phyloP scores from a whole-genome alignment of 2,329 filamentous ascomycete genomes.

The Colletotrichum tofieldiae region DNA sequence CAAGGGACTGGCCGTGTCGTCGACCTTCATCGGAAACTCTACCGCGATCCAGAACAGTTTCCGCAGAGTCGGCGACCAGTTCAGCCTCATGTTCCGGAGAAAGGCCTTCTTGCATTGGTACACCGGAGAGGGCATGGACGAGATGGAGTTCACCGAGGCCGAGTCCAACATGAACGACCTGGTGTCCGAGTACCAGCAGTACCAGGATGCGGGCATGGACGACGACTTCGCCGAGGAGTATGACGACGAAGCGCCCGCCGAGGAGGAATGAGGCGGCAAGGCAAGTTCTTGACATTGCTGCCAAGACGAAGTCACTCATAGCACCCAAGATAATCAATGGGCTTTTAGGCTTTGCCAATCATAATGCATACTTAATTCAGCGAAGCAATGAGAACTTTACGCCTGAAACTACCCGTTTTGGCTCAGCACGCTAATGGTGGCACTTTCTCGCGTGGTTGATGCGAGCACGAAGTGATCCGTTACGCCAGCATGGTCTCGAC shows the following conservation, averaged over 20 bases:
- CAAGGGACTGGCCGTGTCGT: conserved; percentile 97
- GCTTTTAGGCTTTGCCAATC: not conserved
- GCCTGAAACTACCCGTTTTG: not conserved
- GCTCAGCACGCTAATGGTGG: not conserved
- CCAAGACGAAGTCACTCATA: not conserved
- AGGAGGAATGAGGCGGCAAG: conserved; percentile 50
- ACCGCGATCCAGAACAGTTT: conserved; percentile 99
- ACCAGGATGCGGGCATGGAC: conserved; percentile 97
- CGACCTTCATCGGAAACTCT: conserved; percentile 99
- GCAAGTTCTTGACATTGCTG: not conserved
- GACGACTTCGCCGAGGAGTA: conserved; percentile 94
- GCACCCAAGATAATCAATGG: not conserved
- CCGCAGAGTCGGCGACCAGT: conserved; percentile 99
- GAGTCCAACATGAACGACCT: conserved; percentile 99
- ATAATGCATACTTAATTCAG: not conserved
- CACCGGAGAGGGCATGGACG: conserved; percentile 99
- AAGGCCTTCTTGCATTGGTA: conserved; percentile 99
- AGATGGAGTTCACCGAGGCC: conserved; percentile 99
- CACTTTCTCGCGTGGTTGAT: not conserved
- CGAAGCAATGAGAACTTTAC: not conserved
- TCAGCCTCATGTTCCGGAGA: conserved; percentile 99
- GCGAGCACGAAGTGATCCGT: not conserved
- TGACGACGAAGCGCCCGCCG: conserved; percentile 85
- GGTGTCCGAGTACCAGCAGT: conserved; percentile 99
- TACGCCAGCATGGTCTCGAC: not conserved